Conservation (phyloP, 2,329 filamentous ascomycete species). For the Diaporthe vexans region DNA sequence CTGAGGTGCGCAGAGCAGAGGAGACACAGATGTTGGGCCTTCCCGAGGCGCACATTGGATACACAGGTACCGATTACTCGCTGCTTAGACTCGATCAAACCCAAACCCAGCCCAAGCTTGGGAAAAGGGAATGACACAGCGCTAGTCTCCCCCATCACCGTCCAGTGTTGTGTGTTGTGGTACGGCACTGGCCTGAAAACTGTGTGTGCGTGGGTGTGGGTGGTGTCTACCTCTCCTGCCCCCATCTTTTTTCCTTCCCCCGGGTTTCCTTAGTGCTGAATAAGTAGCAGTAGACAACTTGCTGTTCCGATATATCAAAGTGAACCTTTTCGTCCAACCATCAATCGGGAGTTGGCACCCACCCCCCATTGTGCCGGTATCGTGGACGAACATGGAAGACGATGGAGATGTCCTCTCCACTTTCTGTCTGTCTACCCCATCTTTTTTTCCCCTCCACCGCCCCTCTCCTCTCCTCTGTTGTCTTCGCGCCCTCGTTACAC, state of each 20-base stretch:
- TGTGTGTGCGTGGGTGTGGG: too few relatives aligned
- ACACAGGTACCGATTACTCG: slow-evolving; percentile 35
- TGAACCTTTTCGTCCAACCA: background rate
- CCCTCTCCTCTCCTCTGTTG: background rate
- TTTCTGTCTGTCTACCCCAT: background rate
- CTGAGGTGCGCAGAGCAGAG: background rate
- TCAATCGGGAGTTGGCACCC: too few relatives aligned
- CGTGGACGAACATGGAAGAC: background rate
- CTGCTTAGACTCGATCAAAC: slow-evolving; percentile 34
- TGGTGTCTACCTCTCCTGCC: background rate
- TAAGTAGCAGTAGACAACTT: background rate
- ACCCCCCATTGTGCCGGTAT: too few relatives aligned
- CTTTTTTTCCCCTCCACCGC: background rate
- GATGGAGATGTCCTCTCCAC: background rate
- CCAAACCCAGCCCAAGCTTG: slow-evolving; percentile 6
- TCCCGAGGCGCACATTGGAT: background rate
- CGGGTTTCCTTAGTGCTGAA: background rate
- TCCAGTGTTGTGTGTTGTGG: background rate
- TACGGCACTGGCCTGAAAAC: background rate
- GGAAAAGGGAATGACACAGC: slow-evolving; percentile 14
- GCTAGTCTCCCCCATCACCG: background rate
- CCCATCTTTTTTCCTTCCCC: background rate
- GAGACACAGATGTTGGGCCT: background rate
- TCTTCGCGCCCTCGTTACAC: slow-evolving; percentile 34
- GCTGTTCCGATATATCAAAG: background rate